Conservation (phyloP, 192 early-diverging fungal species). For the Coemansia sp. region DNA sequence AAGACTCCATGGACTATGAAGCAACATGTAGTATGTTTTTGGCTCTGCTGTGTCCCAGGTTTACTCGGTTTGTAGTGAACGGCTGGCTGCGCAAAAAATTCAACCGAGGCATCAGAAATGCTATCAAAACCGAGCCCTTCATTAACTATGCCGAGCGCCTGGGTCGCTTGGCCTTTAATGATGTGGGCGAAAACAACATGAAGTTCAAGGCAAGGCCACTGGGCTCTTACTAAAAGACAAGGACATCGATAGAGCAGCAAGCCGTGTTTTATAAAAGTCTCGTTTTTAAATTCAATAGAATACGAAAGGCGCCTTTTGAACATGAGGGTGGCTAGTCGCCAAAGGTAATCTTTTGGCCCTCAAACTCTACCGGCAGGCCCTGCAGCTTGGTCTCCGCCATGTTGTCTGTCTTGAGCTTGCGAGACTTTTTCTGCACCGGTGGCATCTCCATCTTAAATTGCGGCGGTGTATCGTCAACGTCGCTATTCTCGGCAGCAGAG, state of each 20-base stretch:
- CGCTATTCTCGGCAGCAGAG: slow-evolving; percentile 9
- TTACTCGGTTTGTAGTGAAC: background rate
- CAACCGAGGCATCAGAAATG: slow-evolving; percentile 3
- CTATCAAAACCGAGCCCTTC: background rate
- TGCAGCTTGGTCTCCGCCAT: slow-evolving; percentile 53
- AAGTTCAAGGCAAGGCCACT: background rate
- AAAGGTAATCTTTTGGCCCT: slow-evolving; percentile 69
- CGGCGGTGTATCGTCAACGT: slow-evolving; percentile 6
- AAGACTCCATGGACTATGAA: background rate
- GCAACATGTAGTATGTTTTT: background rate
- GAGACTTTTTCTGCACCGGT: slow-evolving; percentile 13
- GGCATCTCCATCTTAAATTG: slow-evolving; percentile 1
- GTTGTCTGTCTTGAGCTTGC: slow-evolving; percentile 42
- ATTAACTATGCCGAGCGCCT: background rate
- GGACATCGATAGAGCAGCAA: background rate
- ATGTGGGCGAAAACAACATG: slow-evolving; percentile 3
- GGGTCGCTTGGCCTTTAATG: background rate
- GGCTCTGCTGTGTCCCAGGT: background rate
- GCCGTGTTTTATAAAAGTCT: background rate
- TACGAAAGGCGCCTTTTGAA: background rate
- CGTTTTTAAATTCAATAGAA: background rate
- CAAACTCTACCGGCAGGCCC: slow-evolving; percentile 58
- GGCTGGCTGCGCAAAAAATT: background rate
- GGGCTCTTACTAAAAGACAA: background rate
- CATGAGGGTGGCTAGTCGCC: slow-evolving; percentile 27